Evolutionary conservation across 2,329 filamentous ascomycete species (phyloP), one percentile per base, ranked within the genome.

Genomic region (Elsinoe australis): DNA sequence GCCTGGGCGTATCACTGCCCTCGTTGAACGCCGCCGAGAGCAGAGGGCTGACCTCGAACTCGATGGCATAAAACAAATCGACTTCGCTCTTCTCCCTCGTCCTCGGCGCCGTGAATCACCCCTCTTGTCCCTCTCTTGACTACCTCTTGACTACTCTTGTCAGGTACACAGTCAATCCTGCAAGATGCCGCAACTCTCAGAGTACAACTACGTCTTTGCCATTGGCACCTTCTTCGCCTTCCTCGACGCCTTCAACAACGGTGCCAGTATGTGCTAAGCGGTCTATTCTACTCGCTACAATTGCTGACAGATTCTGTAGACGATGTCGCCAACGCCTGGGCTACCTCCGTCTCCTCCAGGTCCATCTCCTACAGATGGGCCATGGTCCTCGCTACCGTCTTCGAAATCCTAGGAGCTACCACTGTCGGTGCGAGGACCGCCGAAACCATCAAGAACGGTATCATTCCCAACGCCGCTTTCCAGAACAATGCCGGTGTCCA

Each of bases 171-270:
- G n/a, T n/a, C n/a, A n/a, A n/a, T n/a, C 21, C 26, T 17, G 14
- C 39, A 44, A 18, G 10, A 44, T 44, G 39, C 39, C 39, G 5
- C 24, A 31, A 18, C 60, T 78, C 46, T 66, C 69, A 50, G 71
- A 82, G 57, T 82, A 73, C 53, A 73, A 79, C 63, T 82, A 81
- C 59, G 68, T 82, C 52, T 77, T 82, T 54, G 79, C 76, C 56
- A 73, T 82, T 47, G 78, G 75, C 64, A 78, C 75, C 47, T 72
- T 82, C 51, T 83, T 83, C 62, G 77, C 79, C 51, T 76, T 79
- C 59, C 73, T 83, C 32, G 79, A 82, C 61, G 78, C 78, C 47
- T 83, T 76, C 75, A 82, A 81, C 59, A 81, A 80, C 54, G 78
- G 76, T 70, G 69, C 69, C 55, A 71, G 57, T 59, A 44, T 19